Conservation (phyloP, 768 basidiomycete genomes). For the Amanita pseudoporphyria region DNA sequence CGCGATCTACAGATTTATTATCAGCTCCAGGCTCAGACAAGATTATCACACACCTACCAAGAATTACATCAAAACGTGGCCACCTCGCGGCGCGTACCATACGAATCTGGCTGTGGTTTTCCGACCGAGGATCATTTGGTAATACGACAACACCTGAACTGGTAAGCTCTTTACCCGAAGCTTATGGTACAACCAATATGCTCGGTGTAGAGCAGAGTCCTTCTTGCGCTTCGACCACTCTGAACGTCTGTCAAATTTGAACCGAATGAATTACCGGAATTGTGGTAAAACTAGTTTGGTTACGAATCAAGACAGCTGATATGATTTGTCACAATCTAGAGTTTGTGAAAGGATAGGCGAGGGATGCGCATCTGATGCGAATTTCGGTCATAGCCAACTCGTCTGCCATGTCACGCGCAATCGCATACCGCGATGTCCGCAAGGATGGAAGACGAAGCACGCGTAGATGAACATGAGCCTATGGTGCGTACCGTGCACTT, state of each 20-base stretch:
- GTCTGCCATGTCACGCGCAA: background rate
- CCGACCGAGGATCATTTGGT: slow-evolving; percentile 5
- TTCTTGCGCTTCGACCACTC: slow-evolving; percentile 2
- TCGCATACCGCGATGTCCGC: background rate
- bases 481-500: background rate
- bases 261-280: background rate
- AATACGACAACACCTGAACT: background rate
- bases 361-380: background rate
- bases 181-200: background rate
- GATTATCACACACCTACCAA: slow-evolving; percentile 21
- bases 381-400: background rate
- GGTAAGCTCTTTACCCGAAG: background rate
- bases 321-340: background rate
- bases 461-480: background rate
- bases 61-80: slow-evolving; percentile 42
- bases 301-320: background rate
- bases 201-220: background rate
- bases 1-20: slow-evolving; percentile 23
- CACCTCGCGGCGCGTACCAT: slow-evolving; percentile 27
- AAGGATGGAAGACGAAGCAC: background rate
- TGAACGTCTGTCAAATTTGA: background rate
- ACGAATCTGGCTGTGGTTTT: background rate
- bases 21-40: slow-evolving; percentile 20
- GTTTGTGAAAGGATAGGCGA: background rate
- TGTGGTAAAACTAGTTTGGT: background rate